Evolutionary conservation across 2,329 filamentous ascomycete species (phyloP).

Genomic region (Furcasterigmium sp.): DNA sequence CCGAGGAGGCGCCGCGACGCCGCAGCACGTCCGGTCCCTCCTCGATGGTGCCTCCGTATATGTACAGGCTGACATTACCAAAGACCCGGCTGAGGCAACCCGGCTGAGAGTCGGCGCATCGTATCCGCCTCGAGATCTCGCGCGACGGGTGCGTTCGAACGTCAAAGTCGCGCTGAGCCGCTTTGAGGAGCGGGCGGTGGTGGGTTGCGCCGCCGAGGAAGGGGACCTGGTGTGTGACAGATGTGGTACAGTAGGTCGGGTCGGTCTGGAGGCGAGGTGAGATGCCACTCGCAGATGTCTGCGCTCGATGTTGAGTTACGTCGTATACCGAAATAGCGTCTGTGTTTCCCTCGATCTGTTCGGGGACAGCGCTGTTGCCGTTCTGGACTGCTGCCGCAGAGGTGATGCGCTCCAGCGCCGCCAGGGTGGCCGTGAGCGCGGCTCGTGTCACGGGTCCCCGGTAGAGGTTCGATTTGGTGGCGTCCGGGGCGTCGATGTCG

Average conservation of each 20-base stretch:
- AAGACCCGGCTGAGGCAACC: constrained; percentile 31
- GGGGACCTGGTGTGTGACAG: constrained; percentile 24
- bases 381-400: constrained; percentile 12
- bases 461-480: constrained; percentile 35
- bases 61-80: constrained; percentile 25
- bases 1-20: not conserved
- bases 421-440: constrained; percentile 27
- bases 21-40: constrained; percentile 15
- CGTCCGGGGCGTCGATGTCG: constrained; percentile 29
- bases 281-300: constrained; percentile 8
- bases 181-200: constrained; percentile 31
- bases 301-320: constrained; percentile 3
- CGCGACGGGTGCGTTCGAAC: constrained; percentile 23
- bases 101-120: constrained; percentile 35
- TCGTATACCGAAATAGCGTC: not conserved
- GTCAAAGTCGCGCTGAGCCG: constrained; percentile 30
- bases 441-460: constrained; percentile 30
- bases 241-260: constrained; percentile 13
- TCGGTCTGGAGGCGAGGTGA: constrained; percentile 11
- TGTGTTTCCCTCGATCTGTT: not conserved
- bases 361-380: no score
- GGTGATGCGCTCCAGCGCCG: constrained; percentile 29
- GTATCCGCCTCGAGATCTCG: constrained; percentile 34
- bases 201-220: constrained; percentile 31
- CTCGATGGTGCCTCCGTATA: constrained; percentile 35